These are phyloP conservation scores for Dactylella cylindrospora DNA, from an alignment of 2,329 filamentous ascomycete species.

Conservation along the genomic window DNA sequence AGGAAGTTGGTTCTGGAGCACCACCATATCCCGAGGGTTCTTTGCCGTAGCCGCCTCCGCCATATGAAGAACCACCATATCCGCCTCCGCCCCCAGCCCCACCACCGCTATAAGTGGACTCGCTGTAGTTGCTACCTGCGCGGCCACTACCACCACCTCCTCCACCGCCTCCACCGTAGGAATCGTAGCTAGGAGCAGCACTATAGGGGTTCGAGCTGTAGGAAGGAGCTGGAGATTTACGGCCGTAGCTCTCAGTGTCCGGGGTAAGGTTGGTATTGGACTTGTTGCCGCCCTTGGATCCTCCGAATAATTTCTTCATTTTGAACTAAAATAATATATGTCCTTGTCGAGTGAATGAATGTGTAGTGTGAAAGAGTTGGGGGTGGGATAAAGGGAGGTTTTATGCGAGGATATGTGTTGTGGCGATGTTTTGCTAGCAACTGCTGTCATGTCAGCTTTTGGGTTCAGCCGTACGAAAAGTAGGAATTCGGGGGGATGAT, in stretches of 20 bases:
- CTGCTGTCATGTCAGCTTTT: too few species aligned
- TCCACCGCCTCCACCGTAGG: neutral
- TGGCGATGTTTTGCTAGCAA: too few species aligned
- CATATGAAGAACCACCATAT: neutral
- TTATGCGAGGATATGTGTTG: too few species aligned
- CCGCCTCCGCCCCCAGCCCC: neutral
- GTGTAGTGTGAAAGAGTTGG: neutral
- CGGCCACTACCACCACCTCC: neutral
- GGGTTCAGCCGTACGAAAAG: too few species aligned
- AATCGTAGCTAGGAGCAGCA: neutral
- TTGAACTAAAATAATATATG: too few species aligned
- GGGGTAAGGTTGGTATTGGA: conserved; percentile 30
- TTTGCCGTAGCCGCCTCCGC: neutral
- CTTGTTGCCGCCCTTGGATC: conserved; percentile 14
- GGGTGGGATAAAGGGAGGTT: conserved; percentile 3
- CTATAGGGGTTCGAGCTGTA: conserved; percentile 1
- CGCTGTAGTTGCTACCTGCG: neutral
- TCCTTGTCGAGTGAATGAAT: conserved; percentile 22
- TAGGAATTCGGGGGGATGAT: too few species aligned
- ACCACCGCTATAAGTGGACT: neutral
- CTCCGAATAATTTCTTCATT: conserved; percentile 23
- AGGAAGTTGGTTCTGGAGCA: conserved; percentile 19
- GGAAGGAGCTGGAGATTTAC: neutral
- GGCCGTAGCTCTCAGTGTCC: conserved; percentile 20
- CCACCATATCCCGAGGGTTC: conserved; percentile 20